These are phyloP conservation scores for Rhododendron ovatum DNA, from an alignment of 148 eudicot species.

Conservation along the genomic window DNA sequence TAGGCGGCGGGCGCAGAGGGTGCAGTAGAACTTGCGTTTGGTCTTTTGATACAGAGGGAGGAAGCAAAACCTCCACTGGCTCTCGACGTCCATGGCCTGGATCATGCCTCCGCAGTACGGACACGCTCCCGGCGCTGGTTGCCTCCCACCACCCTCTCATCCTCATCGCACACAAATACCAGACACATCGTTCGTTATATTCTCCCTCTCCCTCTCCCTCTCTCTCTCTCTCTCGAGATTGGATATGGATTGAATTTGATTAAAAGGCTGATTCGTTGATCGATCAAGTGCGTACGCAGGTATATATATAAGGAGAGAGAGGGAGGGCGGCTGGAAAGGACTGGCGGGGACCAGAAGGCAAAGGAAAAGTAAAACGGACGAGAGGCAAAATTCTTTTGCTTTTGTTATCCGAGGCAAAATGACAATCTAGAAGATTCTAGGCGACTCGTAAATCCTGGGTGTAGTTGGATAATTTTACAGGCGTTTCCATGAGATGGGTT, in stretches of 20 bases:
- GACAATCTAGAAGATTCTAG: no score
- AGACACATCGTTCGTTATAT: neutral
- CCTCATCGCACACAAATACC: constrained; percentile 9
- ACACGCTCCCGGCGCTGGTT: neutral
- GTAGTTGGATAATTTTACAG: no score
- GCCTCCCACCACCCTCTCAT: constrained; percentile 6
- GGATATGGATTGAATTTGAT: neutral
- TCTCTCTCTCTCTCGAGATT: neutral
- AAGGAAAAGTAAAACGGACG: neutral
- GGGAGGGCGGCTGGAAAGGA: neutral
- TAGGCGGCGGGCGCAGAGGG: neutral
- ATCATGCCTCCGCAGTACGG: constrained; percentile 8
- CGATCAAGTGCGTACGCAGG: no score
- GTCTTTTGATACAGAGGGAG: neutral
- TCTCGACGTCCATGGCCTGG: constrained; percentile 8
- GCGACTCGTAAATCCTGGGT: no score
- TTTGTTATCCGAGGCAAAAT: no score
- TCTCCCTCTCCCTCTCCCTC: neutral
- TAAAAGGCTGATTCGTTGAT: neutral
- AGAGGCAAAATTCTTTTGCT: neutral
- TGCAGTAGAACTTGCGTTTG: constrained; percentile 9
- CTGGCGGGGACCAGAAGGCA: neutral
- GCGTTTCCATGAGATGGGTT: no score
- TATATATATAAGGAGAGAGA: no score
- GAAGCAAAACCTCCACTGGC: constrained; percentile 14